These are phyloP conservation scores for Paraglomus brasilianum DNA, from an alignment of 192 early-diverging fungal species.

Conservation along the genomic window DNA sequence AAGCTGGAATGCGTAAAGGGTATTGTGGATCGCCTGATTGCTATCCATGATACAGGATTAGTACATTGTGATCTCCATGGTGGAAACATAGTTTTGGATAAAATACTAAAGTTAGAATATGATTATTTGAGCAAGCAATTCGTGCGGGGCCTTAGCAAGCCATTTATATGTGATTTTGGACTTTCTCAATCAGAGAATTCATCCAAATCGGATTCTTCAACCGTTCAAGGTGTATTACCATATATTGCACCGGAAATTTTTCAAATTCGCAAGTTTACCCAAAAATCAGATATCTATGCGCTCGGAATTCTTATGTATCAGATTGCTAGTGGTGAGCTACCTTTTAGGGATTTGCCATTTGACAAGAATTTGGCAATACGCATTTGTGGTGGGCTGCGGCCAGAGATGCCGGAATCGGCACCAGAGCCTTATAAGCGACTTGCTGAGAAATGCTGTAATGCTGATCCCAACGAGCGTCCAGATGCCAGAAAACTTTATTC, in stretches of 20 bases:
- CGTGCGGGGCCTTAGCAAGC: too few species aligned
- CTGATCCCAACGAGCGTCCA: too few species aligned
- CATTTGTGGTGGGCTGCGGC: constrained; percentile 1
- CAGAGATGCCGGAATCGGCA: neutral
- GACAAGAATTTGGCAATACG: neutral
- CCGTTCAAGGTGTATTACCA: neutral
- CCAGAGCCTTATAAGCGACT: too few species aligned
- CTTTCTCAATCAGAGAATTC: too few species aligned
- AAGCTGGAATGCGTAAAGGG: constrained; percentile 1
- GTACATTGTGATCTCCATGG: constrained; percentile 21
- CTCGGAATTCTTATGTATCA: constrained; percentile 5
- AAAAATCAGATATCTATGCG: neutral
- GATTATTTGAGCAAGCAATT: too few species aligned
- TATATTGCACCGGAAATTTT: constrained; percentile 2
- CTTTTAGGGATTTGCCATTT: neutral
- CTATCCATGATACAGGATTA: neutral
- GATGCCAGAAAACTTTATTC: too few species aligned
- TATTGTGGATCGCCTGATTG: constrained; percentile 1
- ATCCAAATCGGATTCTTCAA: too few species aligned
- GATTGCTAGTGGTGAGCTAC: neutral
- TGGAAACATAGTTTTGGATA: neutral
- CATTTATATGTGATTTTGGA: too few species aligned
- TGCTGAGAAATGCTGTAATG: too few species aligned
- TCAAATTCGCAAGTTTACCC: too few species aligned
- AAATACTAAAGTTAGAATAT: too few species aligned